Evolutionary conservation across 345 rosid species (phyloP), one percentile per base, ranked within the genome.

Genomic region (Euphorbia tirucalli): DNA sequence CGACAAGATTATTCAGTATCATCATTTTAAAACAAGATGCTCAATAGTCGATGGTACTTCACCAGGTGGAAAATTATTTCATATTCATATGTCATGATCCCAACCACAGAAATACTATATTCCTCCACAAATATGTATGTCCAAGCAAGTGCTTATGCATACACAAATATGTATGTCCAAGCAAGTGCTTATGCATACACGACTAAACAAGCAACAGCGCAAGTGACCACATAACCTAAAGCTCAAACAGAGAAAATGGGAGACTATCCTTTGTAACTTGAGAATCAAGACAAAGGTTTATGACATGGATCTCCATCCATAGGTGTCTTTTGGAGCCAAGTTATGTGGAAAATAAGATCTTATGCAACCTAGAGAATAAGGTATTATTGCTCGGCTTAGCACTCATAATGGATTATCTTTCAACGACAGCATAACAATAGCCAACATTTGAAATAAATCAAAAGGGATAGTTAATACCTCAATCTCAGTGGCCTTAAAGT

Each of bases 401-500:
- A 56, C n/a, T n/a, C 32, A 56, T 25, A 58, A 58, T 11, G 27
- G 18, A 58, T 58, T 58, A 30, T 27, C 37, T 27, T 11, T 60
- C 6, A 1, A 10, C 16, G 22, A 31, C 43, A 60, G 9, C 31
- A 30, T 30, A 60, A 60, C 10, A 25, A 59, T 16, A 27, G 61
- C 27, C 2, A 22, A 52, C 5, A 6, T 19, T 52, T 11, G 27
- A 54, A 55, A 50, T 21, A 24, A 30, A 59, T 21, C 60, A 52
- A 10, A 59, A 54, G 43, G 22, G 18, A 49, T 39, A 28, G 19
- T n/a, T 19, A 44, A 27, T 82, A 91, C 95, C 97, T 91, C 95
- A 77, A 91, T 91, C 78, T 91, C 97, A 74, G 90, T 91, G 32
- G 97, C 97, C 87, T 91, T 89, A 85, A 91, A 89, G 76, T 91